Evolutionary conservation across 1,284 basidiomycete genomes (phyloP), one percentile per base, ranked within the genome.

Genomic region (Agroathelia rolfsii): DNA sequence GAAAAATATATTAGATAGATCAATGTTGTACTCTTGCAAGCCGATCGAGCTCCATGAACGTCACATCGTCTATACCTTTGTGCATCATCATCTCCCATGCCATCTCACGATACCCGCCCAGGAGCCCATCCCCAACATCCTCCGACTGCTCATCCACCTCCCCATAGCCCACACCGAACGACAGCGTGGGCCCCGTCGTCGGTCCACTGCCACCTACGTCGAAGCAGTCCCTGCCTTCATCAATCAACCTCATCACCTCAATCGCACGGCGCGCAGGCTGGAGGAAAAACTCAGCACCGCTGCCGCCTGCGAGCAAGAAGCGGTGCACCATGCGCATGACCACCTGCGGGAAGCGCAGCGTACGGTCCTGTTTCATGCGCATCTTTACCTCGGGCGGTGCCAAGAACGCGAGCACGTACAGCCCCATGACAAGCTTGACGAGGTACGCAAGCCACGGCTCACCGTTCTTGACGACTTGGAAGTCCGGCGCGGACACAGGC

Each of bases 381-480:
- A 66, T 56, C 57, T 94, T 89, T 37, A 90, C 52, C 19, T 66
- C 57, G 1, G 77, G 76, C 1, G 88, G 71, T 4, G 89, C 74
- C 29, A 94, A 64, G 64, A 92, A 96, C 6, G 81, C 76, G 38
- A 97, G 61, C 21, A 82, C 80, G 61, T 95, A 96, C 24, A 95
- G 69, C 11, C 73, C 73, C 64, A 93, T 74, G 13, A 83, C 66
- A 26, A 73, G 60, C 39, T 84, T 79, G 60, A 94, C 88, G 41
- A 83, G 59, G 53, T 88, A 85, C 24, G 76, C 74, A 27, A 93
- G 57, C 71, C 85, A 86, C 13, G 66, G 53, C 31, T 82, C 76
- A 41, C 80, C 59, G 30, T 64, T 59, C 38, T 59, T 51, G 46
- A 76, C 57, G 40, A 88, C 58, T 41, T 76, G 68, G 47, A 87